Conservation (phyloP, 768 basidiomycete genomes). For the Serpula lacrymans region DNA sequence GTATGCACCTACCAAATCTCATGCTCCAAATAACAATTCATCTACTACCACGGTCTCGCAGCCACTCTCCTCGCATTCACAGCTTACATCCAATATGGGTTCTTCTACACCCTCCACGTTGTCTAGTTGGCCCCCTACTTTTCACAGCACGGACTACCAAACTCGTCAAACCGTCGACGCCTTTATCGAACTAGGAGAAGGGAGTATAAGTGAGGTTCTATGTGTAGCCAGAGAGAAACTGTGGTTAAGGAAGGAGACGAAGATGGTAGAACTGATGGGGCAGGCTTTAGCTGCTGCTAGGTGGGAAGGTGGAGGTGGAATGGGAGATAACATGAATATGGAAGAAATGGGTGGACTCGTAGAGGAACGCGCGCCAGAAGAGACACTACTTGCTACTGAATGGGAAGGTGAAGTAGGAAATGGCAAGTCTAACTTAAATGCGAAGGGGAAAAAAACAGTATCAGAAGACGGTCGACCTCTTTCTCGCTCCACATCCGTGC, state of each 20-base stretch:
- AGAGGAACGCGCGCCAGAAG: no score
- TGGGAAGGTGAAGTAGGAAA: no score
- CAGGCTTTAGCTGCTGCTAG: constrained; percentile 63
- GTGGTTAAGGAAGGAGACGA: constrained; percentile 66
- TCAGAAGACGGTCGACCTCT: no score
- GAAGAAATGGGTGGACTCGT: constrained; percentile 31
- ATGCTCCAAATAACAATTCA: no score
- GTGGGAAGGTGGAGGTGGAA: constrained; percentile 37
- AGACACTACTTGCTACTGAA: no score
- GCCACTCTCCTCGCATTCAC: constrained; percentile 9
- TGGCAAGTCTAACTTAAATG: no score
- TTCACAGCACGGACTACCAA: constrained; percentile 54
- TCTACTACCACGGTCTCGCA: constrained; percentile 14
- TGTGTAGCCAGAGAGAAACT: constrained; percentile 62
- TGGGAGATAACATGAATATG: constrained; percentile 29
- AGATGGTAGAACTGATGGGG: constrained; percentile 60
- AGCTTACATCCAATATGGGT: background rate
- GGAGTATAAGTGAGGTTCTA: constrained; percentile 59
- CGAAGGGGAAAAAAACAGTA: no score
- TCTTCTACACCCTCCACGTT: constrained; percentile 4
- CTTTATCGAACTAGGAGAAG: constrained; percentile 75
- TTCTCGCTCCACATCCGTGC: no score
- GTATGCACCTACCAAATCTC: no score
- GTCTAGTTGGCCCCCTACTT: constrained; percentile 22
- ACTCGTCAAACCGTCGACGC: constrained; percentile 62